A percentile compares a stretch with the other conserved stretches of the same genome.
Evolutionary conservation across 768 basidiomycete genomes (phyloP).

Genomic region (Kwoniella sp.): DNA sequence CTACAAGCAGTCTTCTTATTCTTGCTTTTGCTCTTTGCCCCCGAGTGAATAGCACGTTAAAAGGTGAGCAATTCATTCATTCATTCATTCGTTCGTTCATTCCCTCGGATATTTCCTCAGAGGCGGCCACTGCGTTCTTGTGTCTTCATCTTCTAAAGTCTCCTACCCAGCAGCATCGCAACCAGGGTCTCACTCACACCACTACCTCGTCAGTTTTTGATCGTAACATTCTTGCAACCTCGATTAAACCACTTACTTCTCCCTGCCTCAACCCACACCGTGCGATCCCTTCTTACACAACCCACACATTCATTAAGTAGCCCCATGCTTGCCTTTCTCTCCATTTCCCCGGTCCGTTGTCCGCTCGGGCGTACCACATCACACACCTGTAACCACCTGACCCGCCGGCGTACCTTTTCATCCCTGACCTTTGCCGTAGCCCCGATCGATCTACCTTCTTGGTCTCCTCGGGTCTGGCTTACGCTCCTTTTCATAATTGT

Average conservation of each 20-base stretch:
- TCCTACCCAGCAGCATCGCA: conserved; percentile 3
- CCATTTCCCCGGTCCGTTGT: too few species aligned
- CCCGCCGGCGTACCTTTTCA: neutral
- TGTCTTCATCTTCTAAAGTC: neutral
- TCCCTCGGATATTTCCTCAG: neutral
- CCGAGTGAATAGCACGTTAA: too few species aligned
- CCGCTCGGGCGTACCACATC: too few species aligned
- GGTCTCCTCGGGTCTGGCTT: neutral
- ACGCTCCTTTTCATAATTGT: neutral
- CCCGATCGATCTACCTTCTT: neutral
- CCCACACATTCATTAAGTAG: neutral
- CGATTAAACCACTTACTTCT: neutral
- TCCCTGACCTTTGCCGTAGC: neutral
- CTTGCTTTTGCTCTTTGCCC: too few species aligned
- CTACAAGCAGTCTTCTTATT: too few species aligned
- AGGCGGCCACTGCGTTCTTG: neutral
- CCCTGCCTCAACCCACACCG: neutral
- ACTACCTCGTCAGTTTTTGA: too few species aligned
- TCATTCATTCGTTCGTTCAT: too few species aligned
- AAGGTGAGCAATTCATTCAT: neutral
- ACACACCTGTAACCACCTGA: neutral
- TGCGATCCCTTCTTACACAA: neutral
- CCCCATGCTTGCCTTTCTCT: too few species aligned
- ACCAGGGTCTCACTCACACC: too few species aligned
- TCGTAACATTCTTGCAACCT: neutral